phyloP scores from a whole-genome alignment of 257 asterid species.

The Craterostigma plantagineum region DNA sequence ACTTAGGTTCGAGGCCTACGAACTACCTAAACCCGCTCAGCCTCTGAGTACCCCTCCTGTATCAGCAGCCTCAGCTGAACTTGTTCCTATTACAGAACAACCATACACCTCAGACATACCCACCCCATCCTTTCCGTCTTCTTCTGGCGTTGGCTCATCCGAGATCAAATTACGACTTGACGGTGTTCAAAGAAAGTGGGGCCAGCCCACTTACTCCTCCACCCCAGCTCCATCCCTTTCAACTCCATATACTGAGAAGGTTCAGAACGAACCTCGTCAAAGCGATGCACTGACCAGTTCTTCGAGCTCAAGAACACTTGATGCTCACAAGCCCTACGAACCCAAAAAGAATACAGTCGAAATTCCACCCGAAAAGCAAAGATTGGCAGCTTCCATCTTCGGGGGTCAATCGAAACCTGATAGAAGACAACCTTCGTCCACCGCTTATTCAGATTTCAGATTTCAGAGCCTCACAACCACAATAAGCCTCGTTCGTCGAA shows the following conservation, averaged over 20 bases:
- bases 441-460: too few relatives aligned
- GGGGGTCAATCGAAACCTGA: slow-evolving; percentile 52
- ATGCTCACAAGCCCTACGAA: slow-evolving; percentile 20
- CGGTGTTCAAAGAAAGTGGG: slow-evolving; percentile 95
- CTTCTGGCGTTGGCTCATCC: slow-evolving; percentile 30
- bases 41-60: slow-evolving; percentile 49
- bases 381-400: slow-evolving; percentile 85
- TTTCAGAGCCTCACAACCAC: slow-evolving; percentile 26
- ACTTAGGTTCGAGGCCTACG: slow-evolving; percentile 89
- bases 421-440: slow-evolving; percentile 32
- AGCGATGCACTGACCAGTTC: slow-evolving; percentile 13
- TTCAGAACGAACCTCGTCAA: slow-evolving; percentile 38
- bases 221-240: slow-evolving; percentile 39
- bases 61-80: slow-evolving; percentile 41
- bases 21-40: slow-evolving; percentile 56
- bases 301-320: too few relatives aligned
- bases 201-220: slow-evolving; percentile 53
- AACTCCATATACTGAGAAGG: slow-evolving; percentile 16
- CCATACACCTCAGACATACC: slow-evolving; percentile 30
- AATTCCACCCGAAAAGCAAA: slow-evolving; percentile 65
- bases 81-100: slow-evolving; percentile 58
- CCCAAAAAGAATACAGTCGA: slow-evolving; percentile 45
- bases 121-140: slow-evolving; percentile 22
- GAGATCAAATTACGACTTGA: slow-evolving; percentile 73
- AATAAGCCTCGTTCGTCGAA: slow-evolving; percentile 22